Conservation (phyloP, 2,329 filamentous ascomycete species). For the Periconia digitata region DNA sequence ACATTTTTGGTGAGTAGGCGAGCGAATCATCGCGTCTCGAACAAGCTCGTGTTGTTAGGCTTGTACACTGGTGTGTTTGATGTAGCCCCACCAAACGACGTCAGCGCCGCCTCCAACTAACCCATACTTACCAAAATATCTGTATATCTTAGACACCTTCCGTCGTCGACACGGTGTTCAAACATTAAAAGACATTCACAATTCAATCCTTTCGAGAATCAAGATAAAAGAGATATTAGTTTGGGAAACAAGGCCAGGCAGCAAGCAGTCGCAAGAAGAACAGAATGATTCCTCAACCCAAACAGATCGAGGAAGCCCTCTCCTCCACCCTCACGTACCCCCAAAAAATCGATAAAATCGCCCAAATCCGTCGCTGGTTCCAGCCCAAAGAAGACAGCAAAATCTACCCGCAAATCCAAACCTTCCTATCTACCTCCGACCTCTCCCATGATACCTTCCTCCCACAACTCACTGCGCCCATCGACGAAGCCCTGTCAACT, state of each 20-base stretch:
- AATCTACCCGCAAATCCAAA: slow-evolving; percentile 25
- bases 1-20: background rate
- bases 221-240: too few species aligned
- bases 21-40: background rate
- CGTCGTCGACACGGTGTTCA: too few species aligned
- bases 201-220: too few species aligned
- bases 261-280: background rate
- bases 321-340: slow-evolving; percentile 15
- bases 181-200: too few species aligned
- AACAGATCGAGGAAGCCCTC: slow-evolving; percentile 19
- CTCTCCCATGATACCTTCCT: slow-evolving; percentile 17
- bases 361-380: slow-evolving; percentile 33
- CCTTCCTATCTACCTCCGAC: slow-evolving; percentile 20
- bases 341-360: slow-evolving; percentile 33
- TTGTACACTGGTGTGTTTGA: too few species aligned
- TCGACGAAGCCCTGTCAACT: slow-evolving; percentile 26
- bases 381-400: slow-evolving; percentile 23
- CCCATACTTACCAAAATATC: too few species aligned
- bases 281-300: background rate
- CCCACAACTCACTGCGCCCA: slow-evolving; percentile 22
- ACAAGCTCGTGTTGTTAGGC: too few species aligned
- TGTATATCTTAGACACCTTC: too few species aligned
- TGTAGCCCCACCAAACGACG: too few species aligned
- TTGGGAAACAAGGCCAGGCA: background rate
- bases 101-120: too few species aligned